These are phyloP conservation scores for Ormosia emarginata DNA, from an alignment of 306 rosid species.

Conservation along the genomic window DNA sequence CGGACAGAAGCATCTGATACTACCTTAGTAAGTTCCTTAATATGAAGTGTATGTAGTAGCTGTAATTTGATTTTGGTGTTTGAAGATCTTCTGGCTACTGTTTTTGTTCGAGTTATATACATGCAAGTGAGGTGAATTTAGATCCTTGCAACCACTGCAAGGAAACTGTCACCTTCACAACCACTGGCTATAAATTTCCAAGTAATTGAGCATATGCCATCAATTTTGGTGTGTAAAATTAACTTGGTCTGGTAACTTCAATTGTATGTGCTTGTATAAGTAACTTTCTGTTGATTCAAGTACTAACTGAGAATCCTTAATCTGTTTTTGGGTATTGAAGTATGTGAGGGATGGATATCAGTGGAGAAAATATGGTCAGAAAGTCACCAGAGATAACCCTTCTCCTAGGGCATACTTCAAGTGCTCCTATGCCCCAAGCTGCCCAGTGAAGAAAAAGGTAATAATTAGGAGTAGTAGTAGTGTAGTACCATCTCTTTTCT, in stretches of 20 bases:
- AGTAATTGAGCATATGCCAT: too few relatives aligned
- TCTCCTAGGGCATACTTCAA: conserved; percentile 95
- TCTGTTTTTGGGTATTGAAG: conserved; percentile 27
- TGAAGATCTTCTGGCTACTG: neutral
- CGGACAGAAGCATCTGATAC: conserved; percentile 55
- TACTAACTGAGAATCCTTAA: neutral
- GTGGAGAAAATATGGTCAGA: conserved; percentile 97
- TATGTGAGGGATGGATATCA: conserved; percentile 87
- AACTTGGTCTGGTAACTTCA: neutral
- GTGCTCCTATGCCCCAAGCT: conserved; percentile 79
- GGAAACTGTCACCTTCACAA: neutral
- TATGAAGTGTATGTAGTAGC: neutral
- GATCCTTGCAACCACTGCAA: neutral
- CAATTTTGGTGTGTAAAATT: neutral
- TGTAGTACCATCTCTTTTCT: neutral
- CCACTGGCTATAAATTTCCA: neutral
- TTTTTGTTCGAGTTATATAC: neutral
- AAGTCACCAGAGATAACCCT: conserved; percentile 91
- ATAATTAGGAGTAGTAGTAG: neutral
- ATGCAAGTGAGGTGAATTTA: too few relatives aligned
- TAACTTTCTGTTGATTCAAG: neutral
- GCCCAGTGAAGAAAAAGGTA: conserved; percentile 95
- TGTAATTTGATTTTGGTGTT: neutral
- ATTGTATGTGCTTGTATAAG: neutral
- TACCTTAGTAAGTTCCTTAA: conserved; percentile 51